Percentiles rank a stretch among this genome's conserved stretches.
These are phyloP conservation scores for Truncatella angustata DNA, from an alignment of 2,329 filamentous ascomycete species.

Conservation along the genomic window DNA sequence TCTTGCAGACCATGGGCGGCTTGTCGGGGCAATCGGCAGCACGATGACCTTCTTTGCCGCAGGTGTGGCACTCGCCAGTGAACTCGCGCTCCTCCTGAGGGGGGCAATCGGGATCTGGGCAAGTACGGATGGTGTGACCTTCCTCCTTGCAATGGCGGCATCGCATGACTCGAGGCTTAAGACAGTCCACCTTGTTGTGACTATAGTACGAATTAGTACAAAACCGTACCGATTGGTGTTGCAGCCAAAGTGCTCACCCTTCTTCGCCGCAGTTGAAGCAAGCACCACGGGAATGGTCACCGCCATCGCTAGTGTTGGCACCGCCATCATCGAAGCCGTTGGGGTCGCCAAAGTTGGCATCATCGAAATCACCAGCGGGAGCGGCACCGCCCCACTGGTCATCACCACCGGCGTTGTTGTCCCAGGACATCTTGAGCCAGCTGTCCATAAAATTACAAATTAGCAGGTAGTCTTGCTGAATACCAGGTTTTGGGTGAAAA, in stretches of 20 bases:
- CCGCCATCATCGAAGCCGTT: slow-evolving; percentile 13
- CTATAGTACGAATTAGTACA: slow-evolving; percentile 29
- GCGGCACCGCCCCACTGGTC: slow-evolving; percentile 3
- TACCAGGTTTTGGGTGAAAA: no score
- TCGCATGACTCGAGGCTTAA: slow-evolving; percentile 48
- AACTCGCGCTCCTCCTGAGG: slow-evolving; percentile 23
- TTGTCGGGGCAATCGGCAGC: slow-evolving; percentile 62
- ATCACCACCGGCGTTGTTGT: neutral
- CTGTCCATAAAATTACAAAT: neutral
- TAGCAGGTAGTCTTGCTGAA: neutral
- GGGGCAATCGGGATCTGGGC: slow-evolving; percentile 23
- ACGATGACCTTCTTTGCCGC: slow-evolving; percentile 51
- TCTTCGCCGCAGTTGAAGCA: slow-evolving; percentile 61
- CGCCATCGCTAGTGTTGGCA: slow-evolving; percentile 17
- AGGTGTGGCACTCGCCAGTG: slow-evolving; percentile 49
- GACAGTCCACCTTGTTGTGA: slow-evolving; percentile 62
- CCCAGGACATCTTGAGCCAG: slow-evolving; percentile 7
- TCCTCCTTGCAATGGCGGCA: slow-evolving; percentile 48
- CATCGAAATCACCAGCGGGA: neutral
- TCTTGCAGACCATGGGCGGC: slow-evolving; percentile 54
- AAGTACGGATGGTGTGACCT: slow-evolving; percentile 40
- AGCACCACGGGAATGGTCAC: slow-evolving; percentile 30
- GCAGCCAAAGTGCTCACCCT: slow-evolving; percentile 35
- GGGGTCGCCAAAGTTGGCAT: neutral
- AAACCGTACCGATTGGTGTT: neutral